phyloP scores from a whole-genome alignment of 1,284 basidiomycete species.

The Cystobasidium sp. region DNA sequence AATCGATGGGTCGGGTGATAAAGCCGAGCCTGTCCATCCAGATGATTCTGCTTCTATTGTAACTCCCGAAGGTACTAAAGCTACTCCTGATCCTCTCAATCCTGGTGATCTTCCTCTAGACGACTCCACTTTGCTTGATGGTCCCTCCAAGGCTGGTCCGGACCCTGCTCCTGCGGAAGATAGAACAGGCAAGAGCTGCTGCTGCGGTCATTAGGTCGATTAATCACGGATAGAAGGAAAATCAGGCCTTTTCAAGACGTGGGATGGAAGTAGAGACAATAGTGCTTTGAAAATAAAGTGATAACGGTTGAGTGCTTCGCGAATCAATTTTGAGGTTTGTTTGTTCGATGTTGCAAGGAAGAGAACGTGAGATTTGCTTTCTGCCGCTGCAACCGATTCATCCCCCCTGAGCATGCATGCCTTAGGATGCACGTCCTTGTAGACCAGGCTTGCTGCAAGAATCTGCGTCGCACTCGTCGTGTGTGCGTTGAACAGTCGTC shows the following conservation, averaged over 20 bases:
- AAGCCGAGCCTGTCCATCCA: slow-evolving; percentile 2
- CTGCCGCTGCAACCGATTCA: no score
- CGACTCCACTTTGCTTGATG: not conserved
- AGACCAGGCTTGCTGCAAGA: no score
- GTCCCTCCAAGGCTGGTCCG: not conserved
- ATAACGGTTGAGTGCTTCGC: not conserved
- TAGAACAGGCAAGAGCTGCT: not conserved
- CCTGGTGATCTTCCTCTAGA: slow-evolving; percentile 4
- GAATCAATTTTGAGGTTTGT: not conserved
- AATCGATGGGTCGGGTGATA: not conserved
- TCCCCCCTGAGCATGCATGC: no score
- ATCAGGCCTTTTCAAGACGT: not conserved
- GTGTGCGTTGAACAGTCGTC: not conserved
- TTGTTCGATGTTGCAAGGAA: no score
- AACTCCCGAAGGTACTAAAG: slow-evolving; percentile 1
- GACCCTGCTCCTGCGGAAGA: slow-evolving; percentile 12
- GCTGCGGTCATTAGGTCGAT: not conserved
- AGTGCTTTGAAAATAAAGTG: not conserved
- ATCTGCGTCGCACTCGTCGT: no score
- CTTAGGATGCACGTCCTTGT: no score
- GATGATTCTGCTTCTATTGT: not conserved
- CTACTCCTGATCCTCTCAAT: slow-evolving; percentile 9
- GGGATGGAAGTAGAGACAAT: not conserved
- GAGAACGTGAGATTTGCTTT: no score
- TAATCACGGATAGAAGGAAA: not conserved